Base-by-base conservation (phyloP, 495 filamentous ascomycete genomes). In the Lineolata rhizophorae region DNA sequence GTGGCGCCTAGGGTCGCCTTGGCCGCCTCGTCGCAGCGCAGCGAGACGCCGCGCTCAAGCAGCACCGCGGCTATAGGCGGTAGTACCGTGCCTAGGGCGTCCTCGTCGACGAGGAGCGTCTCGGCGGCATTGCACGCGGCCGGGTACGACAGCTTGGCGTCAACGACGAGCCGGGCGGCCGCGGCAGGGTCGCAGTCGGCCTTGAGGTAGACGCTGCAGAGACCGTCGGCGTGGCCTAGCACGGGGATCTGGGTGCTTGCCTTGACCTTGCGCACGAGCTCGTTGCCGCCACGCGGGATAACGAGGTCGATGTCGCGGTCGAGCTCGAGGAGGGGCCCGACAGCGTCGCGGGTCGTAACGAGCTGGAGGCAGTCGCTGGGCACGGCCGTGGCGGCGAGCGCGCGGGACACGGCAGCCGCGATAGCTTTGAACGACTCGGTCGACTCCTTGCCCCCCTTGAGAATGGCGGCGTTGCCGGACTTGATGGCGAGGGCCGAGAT, bases 401-500 rank as follows among this genome's bases (percentile, higher is more conserved):
- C 83, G 19, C 66, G 46, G 2, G 82, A 87, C 37, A 99, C 85
- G 36, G 76, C 73, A 19, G 62, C 64, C 6, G 87, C 76, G 41
- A 99, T 95, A 28, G 82, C 74, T 32, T 76, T 56, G 42, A 99
- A 95, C 5, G 82, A 91, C 45, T 87, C 75, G 14, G 73, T 83
- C 2, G 87, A 93, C 53, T 99, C 87, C 50, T 92, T 93, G 31
- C 87, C 87, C 41, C 72, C 84, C 65, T 99, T 99, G 29, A 99
- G 56, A 37, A 99, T 95, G 35, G 84, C 87, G 17, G 87, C 76
- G 57, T 99, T 99, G 34, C 82, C 87, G 11, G 87, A 94, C 50
- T 99, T 99, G 40, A 99, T 74, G 8, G 90, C 82, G 21, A 99
- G 61, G n/a, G 90, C 76, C 33, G 85, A 80, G 38, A 99, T 95